Evolutionary conservation across 345 rosid species (phyloP).

Genomic region (Geranium rotundifolium): DNA sequence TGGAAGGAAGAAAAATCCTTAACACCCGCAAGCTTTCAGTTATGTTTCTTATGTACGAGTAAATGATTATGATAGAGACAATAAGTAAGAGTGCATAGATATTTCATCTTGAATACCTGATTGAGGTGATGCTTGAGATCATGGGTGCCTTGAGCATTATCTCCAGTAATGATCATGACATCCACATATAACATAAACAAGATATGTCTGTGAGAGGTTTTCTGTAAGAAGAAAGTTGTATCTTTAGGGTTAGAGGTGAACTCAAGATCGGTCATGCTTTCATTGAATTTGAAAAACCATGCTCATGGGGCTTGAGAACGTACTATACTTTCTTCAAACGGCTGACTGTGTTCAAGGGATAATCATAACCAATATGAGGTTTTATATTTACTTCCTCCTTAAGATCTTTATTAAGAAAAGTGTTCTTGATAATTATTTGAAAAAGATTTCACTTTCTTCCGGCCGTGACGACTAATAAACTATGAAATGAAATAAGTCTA

Average conservation of each 20-base stretch:
- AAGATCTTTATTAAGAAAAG: neutral
- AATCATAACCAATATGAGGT: neutral
- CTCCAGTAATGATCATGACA: conserved; percentile 6
- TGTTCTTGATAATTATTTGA: conserved; percentile 8
- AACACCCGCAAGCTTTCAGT: too few species aligned
- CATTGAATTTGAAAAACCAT: conserved; percentile 7
- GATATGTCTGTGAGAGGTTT: neutral
- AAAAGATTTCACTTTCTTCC: neutral
- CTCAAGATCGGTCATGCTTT: neutral
- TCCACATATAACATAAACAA: conserved; percentile 5
- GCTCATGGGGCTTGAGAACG: conserved; percentile 1
- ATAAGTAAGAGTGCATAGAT: neutral
- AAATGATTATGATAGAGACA: too few species aligned
- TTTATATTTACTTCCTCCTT: neutral
- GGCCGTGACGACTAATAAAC: neutral
- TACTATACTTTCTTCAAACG: neutral
- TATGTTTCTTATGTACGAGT: too few species aligned
- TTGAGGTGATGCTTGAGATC: neutral
- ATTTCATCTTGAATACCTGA: neutral
- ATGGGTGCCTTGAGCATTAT: neutral
- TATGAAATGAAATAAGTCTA: neutral
- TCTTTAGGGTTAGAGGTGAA: neutral
- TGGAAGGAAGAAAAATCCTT: too few species aligned
- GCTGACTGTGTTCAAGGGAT: neutral
- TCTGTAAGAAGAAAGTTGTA: neutral